These are phyloP conservation scores for Austroboletus olivaceoglutinosus DNA, from an alignment of 1,284 basidiomycete species.

Conservation along the genomic window DNA sequence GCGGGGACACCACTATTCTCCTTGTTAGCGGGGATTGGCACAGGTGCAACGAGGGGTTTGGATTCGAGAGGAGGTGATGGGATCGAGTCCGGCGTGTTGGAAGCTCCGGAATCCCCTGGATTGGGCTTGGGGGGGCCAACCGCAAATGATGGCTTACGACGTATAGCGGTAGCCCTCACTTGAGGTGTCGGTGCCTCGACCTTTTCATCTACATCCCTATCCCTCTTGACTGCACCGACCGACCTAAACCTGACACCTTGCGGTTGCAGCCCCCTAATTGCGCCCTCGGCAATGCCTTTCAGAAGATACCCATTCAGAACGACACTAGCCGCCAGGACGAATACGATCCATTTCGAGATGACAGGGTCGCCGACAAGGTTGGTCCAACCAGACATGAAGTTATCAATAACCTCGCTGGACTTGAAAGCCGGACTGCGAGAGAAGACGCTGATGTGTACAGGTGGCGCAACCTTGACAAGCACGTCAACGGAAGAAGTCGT, in stretches of 20 bases:
- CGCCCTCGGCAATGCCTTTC: conserved; percentile 66
- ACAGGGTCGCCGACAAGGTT: conserved; percentile 94
- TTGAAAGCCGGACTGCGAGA: conserved; percentile 33
- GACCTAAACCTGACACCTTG: conserved; percentile 48
- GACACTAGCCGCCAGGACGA: conserved; percentile 84
- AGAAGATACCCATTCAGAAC: conserved; percentile 93
- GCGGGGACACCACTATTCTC: conserved; percentile 32
- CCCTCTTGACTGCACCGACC: conserved; percentile 33
- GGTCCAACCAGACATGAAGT: conserved; percentile 94
- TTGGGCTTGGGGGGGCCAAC: conserved; percentile 23
- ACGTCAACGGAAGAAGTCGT: conserved; percentile 41
- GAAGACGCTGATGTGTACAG: conserved; percentile 58
- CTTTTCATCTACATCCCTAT: conserved; percentile 28
- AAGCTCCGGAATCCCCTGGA: conserved; percentile 12
- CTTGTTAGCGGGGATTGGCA: conserved; percentile 22
- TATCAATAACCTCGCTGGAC: conserved; percentile 57
- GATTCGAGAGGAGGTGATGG: conserved; percentile 10
- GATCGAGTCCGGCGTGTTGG: conserved; percentile 18
- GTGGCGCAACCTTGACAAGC: conserved; percentile 70
- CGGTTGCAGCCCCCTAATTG: conserved; percentile 40
- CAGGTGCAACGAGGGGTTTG: conserved; percentile 26
- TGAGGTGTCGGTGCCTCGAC: conserved; percentile 13
- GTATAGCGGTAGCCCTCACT: conserved; percentile 13
- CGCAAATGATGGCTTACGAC: conserved; percentile 25
- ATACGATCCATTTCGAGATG: conserved; percentile 94